A percentile compares a stretch with the other conserved stretches of the same genome.
Conservation (phyloP, 305 asterid genomes). For the Solanum hybrid region DNA sequence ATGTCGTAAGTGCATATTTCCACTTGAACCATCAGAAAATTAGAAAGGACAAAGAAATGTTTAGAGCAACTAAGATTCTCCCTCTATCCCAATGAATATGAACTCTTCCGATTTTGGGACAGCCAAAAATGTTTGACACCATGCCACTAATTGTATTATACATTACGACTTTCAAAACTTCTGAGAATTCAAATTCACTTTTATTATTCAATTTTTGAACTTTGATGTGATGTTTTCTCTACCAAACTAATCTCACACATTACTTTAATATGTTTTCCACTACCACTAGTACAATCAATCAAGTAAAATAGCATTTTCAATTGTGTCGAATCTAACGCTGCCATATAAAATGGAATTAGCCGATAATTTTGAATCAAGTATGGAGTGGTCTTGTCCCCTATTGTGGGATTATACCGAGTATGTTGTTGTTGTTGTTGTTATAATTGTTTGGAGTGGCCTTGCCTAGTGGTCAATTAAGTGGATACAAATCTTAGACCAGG, state of each 20-base stretch:
- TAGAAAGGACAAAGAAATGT: not conserved
- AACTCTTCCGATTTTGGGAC: not conserved
- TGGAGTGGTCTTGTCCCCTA: not conserved
- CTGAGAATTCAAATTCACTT: not conserved
- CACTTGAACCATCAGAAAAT: not conserved
- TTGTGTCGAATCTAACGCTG: not conserved
- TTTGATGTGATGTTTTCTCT: not conserved
- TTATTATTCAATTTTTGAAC: not conserved
- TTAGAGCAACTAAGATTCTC: not conserved
- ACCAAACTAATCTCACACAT: not conserved
- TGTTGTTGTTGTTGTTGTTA: not conserved
- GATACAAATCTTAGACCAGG: not conserved
- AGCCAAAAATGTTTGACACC: not conserved
- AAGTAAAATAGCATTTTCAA: not conserved
- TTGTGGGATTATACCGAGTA: not conserved
- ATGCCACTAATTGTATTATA: not conserved
- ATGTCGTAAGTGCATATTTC: conserved; percentile 5
- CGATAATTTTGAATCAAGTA: not conserved
- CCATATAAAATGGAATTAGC: not conserved
- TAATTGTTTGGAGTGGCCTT: not conserved
- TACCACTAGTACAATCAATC: not conserved
- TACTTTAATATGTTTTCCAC: not conserved
- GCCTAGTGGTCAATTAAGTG: not conserved
- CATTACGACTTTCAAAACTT: not conserved
- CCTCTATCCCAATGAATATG: not conserved